These are phyloP conservation scores for Aspergillus sp. DNA, from an alignment of 2,329 filamentous ascomycete species.

Conservation along the genomic window DNA sequence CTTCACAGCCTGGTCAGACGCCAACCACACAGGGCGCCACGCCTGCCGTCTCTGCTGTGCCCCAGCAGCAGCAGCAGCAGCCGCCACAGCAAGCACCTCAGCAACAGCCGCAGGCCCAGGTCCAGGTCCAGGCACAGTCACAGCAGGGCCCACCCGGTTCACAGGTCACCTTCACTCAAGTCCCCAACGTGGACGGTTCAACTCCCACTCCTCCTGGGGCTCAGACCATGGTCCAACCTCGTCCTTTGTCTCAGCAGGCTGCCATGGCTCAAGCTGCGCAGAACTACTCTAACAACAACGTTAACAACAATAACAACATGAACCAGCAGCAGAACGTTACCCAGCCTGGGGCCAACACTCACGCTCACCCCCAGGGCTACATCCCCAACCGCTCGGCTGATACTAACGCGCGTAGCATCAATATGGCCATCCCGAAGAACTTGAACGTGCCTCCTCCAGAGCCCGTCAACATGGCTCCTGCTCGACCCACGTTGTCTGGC, in stretches of 20 bases:
- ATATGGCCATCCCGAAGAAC: conserved; percentile 81
- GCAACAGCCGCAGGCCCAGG: conserved; percentile 28
- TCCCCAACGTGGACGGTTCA: conserved; percentile 34
- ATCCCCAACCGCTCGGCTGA: conserved; percentile 45
- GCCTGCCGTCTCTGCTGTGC: conserved; percentile 27
- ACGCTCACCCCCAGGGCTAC: conserved; percentile 46
- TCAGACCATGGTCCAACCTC: conserved; percentile 38
- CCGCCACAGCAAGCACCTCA: conserved; percentile 18
- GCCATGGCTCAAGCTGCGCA: conserved; percentile 50
- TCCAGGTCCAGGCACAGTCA: conserved; percentile 30
- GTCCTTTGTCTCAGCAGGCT: conserved; percentile 48
- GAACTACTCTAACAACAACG: conserved; percentile 41
- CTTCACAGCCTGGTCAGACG: conserved; percentile 36
- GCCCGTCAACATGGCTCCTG: conserved; percentile 71
- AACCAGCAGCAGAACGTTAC: conserved; percentile 30
- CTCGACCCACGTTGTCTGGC: conserved; percentile 79
- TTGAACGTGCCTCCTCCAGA: conserved; percentile 72
- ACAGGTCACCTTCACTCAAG: conserved; percentile 34
- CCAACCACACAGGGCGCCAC: conserved; percentile 31
- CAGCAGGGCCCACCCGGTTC: conserved; percentile 34
- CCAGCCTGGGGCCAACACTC: conserved; percentile 36
- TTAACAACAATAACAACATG: conserved; percentile 23
- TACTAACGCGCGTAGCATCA: conserved; percentile 52
- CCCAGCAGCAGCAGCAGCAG: conserved; percentile 19
- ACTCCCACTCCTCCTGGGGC: conserved; percentile 35